phyloP scores from a whole-genome alignment of 352 stramenopile species.

The Phytophthora lateralis region DNA sequence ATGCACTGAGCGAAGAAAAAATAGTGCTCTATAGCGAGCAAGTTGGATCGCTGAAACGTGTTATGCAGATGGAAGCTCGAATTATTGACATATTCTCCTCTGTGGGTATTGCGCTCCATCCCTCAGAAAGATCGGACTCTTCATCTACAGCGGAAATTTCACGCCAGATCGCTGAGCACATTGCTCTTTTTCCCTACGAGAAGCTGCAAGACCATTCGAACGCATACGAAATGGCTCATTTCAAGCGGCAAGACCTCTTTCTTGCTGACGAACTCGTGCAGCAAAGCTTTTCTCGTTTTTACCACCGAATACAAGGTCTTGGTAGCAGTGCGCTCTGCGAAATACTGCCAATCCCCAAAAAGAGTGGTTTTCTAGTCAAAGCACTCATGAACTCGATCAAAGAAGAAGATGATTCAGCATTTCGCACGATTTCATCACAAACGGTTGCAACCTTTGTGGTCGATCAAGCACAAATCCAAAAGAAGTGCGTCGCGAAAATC shows the following conservation, averaged over 20 bases:
- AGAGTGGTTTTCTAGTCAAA: constrained; percentile 81
- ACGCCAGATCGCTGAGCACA: constrained; percentile 65
- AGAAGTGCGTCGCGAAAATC: constrained; percentile 80
- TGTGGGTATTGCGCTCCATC: constrained; percentile 38
- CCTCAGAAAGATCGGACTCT: constrained; percentile 1
- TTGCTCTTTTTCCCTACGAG: constrained; percentile 59
- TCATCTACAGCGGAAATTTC: constrained; percentile 51
- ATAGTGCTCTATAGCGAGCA: constrained; percentile 62
- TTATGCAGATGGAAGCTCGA: constrained; percentile 57
- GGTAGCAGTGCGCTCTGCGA: constrained; percentile 64
- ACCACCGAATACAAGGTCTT: constrained; percentile 65
- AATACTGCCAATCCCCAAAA: constrained; percentile 58
- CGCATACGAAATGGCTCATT: constrained; percentile 74
- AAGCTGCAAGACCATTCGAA: constrained; percentile 33
- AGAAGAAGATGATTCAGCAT: constrained; percentile 49
- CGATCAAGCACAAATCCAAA: constrained; percentile 50
- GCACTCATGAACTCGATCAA: constrained; percentile 85
- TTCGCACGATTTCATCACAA: constrained; percentile 51
- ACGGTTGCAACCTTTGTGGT: constrained; percentile 67
- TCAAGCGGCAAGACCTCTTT: constrained; percentile 84
- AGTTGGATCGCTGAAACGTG: constrained; percentile 47
- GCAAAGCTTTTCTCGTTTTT: constrained; percentile 51
- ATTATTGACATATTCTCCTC: constrained; percentile 57
- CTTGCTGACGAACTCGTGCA: constrained; percentile 75
- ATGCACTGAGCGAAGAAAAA: constrained; percentile 3